A percentile compares a stretch with the other conserved stretches of the same genome.
Evolutionary conservation across 805 yeast genomes (phyloP).

Genomic region (Yarrowia sp.): DNA sequence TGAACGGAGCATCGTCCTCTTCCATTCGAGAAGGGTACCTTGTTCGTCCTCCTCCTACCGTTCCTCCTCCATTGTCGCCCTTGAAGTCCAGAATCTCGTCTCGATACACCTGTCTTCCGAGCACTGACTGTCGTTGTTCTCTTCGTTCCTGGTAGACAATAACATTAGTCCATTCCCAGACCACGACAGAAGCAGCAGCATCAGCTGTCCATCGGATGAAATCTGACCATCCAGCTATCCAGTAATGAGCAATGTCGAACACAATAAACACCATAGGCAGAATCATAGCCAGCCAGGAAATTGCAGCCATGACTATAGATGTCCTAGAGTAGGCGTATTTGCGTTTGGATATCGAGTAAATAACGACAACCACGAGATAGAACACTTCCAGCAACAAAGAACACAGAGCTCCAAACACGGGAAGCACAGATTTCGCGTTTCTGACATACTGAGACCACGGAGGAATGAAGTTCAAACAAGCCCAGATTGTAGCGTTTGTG

Average conservation of each 20-base stretch:
- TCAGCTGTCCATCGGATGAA: constrained; percentile 57
- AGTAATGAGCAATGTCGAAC: constrained; percentile 51
- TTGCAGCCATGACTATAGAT: constrained; percentile 58
- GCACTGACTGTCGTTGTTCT: constrained; percentile 62
- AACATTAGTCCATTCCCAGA: constrained; percentile 73
- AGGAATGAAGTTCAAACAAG: constrained; percentile 42
- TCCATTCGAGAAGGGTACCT: constrained; percentile 35
- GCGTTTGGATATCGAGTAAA: constrained; percentile 53
- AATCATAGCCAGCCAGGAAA: constrained; percentile 54
- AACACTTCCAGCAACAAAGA: constrained; percentile 46
- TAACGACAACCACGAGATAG: constrained; percentile 51
- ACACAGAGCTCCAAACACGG: constrained; percentile 47
- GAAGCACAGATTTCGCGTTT: constrained; percentile 47
- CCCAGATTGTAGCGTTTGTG: constrained; percentile 47
- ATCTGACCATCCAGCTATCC: constrained; percentile 60
- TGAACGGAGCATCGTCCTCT: constrained; percentile 16
- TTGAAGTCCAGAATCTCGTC: constrained; percentile 43
- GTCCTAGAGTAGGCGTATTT: constrained; percentile 57
- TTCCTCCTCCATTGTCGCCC: constrained; percentile 39
- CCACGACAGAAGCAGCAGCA: constrained; percentile 58
- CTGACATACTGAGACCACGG: constrained; percentile 36
- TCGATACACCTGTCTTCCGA: constrained; percentile 66
- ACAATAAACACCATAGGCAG: constrained; percentile 52
- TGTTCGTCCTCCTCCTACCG: constrained; percentile 13
- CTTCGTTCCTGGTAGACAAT: constrained; percentile 59